These are phyloP conservation scores for Penicillium sp. DNA, from an alignment of 2,329 filamentous ascomycete species.

Conservation along the genomic window DNA sequence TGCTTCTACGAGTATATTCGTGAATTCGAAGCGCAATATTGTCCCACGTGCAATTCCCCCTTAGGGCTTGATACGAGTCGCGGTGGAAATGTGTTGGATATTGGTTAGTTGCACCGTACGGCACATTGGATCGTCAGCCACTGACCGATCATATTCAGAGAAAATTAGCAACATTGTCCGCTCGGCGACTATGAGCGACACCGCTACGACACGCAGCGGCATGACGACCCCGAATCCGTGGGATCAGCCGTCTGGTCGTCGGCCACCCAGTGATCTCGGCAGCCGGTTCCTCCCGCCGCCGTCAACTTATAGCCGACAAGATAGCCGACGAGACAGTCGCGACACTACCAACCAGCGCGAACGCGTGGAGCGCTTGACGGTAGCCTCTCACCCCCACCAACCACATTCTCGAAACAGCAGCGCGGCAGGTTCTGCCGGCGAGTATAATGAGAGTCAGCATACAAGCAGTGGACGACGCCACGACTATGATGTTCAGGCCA, in stretches of 20 bases:
- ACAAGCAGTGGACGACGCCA: slow-evolving; percentile 66
- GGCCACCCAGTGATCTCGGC: slow-evolving; percentile 32
- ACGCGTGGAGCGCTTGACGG: slow-evolving; percentile 45
- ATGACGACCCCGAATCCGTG: slow-evolving; percentile 61
- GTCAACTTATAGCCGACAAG: slow-evolving; percentile 27
- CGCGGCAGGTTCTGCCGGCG: slow-evolving; percentile 67
- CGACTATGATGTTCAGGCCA: slow-evolving; percentile 93
- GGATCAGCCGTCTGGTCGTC: slow-evolving; percentile 37
- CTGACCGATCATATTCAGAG: slow-evolving; percentile 54
- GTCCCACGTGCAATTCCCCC: slow-evolving; percentile 87
- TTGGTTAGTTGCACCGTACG: slow-evolving; percentile 56
- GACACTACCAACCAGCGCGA: slow-evolving; percentile 41
- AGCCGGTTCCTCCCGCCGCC: slow-evolving; percentile 21
- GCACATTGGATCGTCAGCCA: neutral
- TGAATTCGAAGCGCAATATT: slow-evolving; percentile 89
- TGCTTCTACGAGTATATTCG: slow-evolving; percentile 99
- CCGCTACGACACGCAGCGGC: slow-evolving; percentile 47
- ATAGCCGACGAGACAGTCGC: slow-evolving; percentile 43
- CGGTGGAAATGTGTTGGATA: slow-evolving; percentile 85
- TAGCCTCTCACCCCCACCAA: slow-evolving; percentile 32
- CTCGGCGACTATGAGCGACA: slow-evolving; percentile 67
- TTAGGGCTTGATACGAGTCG: slow-evolving; percentile 87
- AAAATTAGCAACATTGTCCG: slow-evolving; percentile 93
- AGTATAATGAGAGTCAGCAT: slow-evolving; percentile 72
- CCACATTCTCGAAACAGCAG: slow-evolving; percentile 74